Evolutionary conservation across 345 rosid genomes (phyloP).

Genomic region (Brassica incana): DNA sequence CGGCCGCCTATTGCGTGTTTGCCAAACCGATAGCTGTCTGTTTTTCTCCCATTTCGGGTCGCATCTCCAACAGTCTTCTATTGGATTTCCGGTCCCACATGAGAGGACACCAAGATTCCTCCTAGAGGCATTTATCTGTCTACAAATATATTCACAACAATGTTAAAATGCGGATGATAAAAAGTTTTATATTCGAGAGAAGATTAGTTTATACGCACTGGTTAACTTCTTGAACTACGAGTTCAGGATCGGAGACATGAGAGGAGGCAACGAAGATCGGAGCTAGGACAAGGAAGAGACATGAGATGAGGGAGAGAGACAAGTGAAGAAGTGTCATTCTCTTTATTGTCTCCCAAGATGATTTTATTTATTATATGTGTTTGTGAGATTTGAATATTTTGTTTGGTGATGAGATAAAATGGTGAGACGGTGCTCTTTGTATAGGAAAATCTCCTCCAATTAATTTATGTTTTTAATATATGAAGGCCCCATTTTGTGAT

Average conservation of each 20-base stretch:
- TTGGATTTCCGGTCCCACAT: constrained; percentile 65
- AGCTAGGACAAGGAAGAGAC: constrained; percentile 41
- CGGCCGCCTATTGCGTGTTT: constrained; percentile 69
- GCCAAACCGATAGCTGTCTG: constrained; percentile 61
- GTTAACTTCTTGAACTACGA: constrained; percentile 56
- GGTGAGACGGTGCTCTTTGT: constrained; percentile 27
- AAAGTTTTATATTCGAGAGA: background rate
- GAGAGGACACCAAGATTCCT: constrained; percentile 63
- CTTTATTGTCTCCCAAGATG: constrained; percentile 39
- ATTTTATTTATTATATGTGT: constrained; percentile 16
- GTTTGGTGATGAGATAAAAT: constrained; percentile 31
- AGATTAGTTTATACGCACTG: constrained; percentile 30
- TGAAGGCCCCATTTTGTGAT: constrained; percentile 12
- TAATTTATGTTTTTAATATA: background rate
- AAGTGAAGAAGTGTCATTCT: constrained; percentile 37
- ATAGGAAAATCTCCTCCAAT: constrained; percentile 24
- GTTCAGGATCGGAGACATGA: constrained; percentile 53
- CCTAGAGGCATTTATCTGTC: constrained; percentile 60
- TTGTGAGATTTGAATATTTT: constrained; percentile 21
- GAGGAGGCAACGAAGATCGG: constrained; percentile 46
- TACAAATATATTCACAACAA: constrained; percentile 21
- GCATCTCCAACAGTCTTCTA: constrained; percentile 75
- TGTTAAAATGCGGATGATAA: constrained; percentile 13
- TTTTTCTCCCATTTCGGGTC: constrained; percentile 56
- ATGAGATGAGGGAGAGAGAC: constrained; percentile 50